Evolutionary conservation across 2,329 filamentous ascomycete genomes (phyloP).

Genomic region (Tolypocladium sp.): DNA sequence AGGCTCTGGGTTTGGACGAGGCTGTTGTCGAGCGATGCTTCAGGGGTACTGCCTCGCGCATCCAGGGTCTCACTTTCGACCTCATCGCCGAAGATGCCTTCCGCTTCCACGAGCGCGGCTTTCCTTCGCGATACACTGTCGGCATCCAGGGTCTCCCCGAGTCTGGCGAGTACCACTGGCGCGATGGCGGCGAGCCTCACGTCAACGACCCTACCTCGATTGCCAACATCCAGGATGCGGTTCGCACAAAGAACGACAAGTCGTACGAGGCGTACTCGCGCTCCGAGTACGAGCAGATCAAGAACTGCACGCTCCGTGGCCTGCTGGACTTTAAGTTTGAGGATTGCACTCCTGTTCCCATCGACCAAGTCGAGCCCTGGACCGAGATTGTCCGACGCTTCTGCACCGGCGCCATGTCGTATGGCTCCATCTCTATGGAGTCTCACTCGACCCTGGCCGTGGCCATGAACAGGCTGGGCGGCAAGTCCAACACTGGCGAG

Average conservation of each 20-base stretch:
- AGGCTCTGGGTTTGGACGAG: conserved; percentile 89
- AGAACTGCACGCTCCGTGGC: conserved; percentile 88
- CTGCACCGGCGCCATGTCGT: conserved; percentile 96
- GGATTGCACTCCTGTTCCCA: conserved; percentile 72
- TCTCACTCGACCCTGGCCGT: conserved; percentile 92
- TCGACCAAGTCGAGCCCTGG: conserved; percentile 97
- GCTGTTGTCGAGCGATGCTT: conserved; percentile 90
- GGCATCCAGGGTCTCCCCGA: conserved; percentile 75
- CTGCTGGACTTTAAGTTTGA: conserved; percentile 96
- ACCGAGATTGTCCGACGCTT: conserved; percentile 95
- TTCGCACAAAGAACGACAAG: conserved; percentile 95
- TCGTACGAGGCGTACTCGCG: conserved; percentile 95
- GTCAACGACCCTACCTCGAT: conserved; percentile 92
- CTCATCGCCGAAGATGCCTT: conserved; percentile 90
- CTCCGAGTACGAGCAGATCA: conserved; percentile 92
- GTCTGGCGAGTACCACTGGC: conserved; percentile 97
- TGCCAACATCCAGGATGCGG: conserved; percentile 94
- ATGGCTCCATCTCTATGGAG: conserved; percentile 97
- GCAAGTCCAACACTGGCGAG: conserved; percentile 96
- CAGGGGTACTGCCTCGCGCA: conserved; percentile 85
- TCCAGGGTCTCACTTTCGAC: conserved; percentile 89
- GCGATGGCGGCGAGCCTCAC: conserved; percentile 89
- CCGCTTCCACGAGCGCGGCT: conserved; percentile 90
- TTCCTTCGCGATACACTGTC: conserved; percentile 69
- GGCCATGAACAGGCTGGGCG: conserved; percentile 92